Percentiles rank a stretch among this genome's conserved stretches.
Evolutionary conservation across 2,329 filamentous ascomycete genomes (phyloP).

Genomic region (Emydomyces testavorans): DNA sequence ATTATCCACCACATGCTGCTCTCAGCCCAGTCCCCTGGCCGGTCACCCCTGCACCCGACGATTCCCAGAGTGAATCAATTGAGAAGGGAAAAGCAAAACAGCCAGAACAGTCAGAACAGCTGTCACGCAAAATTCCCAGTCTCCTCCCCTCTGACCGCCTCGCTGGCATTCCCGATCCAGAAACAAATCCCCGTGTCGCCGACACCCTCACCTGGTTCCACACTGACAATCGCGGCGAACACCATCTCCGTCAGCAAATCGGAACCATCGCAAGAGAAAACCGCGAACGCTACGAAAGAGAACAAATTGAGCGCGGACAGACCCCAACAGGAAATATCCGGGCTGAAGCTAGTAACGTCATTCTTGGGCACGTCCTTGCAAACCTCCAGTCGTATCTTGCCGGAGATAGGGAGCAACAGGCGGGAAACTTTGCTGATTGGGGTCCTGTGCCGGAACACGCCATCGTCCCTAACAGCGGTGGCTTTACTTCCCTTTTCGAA

Average conservation of each 20-base stretch:
- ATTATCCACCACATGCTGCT: not conserved
- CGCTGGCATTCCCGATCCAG: not conserved
- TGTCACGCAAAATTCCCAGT: not conserved
- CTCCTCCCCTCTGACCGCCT: not conserved
- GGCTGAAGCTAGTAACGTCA: slow-evolving; percentile 10
- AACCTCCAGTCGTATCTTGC: slow-evolving; percentile 15
- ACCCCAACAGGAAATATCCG: not conserved
- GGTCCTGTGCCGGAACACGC: slow-evolving; percentile 9
- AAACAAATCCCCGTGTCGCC: slow-evolving; percentile 3
- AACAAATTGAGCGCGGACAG: not conserved
- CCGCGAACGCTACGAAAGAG: not conserved
- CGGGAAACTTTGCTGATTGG: slow-evolving; percentile 15
- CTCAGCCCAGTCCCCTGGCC: slow-evolving; percentile 5
- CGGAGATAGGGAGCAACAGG: slow-evolving; percentile 5
- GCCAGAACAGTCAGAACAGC: not conserved
- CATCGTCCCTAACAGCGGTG: slow-evolving; percentile 8
- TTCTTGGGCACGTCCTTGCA: slow-evolving; percentile 13
- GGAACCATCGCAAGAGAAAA: slow-evolving; percentile 9
- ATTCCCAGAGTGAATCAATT: not conserved
- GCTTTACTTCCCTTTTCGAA: slow-evolving; percentile 11
- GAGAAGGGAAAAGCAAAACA: not conserved
- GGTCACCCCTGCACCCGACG: not conserved
- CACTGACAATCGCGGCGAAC: slow-evolving; percentile 11
- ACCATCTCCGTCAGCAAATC: slow-evolving; percentile 10
- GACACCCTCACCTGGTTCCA: slow-evolving; percentile 14